These are phyloP conservation scores for Nothophoma quercina DNA, from an alignment of 2,329 filamentous ascomycete species.

Conservation along the genomic window DNA sequence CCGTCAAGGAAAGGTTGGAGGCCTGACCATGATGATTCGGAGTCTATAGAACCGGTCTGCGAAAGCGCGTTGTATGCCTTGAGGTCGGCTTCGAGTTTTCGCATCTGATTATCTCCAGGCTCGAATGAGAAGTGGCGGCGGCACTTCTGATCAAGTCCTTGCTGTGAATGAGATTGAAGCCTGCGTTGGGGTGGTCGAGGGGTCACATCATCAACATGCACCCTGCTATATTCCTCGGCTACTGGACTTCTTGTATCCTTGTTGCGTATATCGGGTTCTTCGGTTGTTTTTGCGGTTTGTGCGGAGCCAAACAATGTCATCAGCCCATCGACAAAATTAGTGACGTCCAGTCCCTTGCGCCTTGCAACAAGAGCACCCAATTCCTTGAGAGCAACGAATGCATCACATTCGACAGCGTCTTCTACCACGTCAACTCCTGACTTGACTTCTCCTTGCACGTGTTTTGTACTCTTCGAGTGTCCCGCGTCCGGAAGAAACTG, in stretches of 20 bases:
- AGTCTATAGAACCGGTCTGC: conserved; percentile 14
- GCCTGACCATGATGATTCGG: conserved; percentile 1
- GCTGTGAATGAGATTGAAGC: conserved; percentile 29
- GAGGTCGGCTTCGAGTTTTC: conserved; percentile 25
- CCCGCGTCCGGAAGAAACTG: conserved; percentile 19
- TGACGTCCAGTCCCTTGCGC: conserved; percentile 44
- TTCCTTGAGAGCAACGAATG: conserved; percentile 43
- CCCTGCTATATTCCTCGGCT: not conserved
- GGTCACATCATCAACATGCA: not conserved
- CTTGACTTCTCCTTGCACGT: conserved; percentile 39
- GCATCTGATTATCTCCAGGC: conserved; percentile 50
- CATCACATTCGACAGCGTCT: conserved; percentile 36
- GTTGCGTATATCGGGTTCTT: not conserved
- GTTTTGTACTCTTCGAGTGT: conserved; percentile 44
- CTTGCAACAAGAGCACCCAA: conserved; percentile 46
- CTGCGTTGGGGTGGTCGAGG: conserved; percentile 13
- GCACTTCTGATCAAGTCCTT: conserved; percentile 26
- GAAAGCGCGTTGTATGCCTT: conserved; percentile 12
- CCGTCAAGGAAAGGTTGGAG: conserved; percentile 1
- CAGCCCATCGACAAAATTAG: conserved; percentile 44
- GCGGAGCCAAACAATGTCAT: conserved; percentile 38
- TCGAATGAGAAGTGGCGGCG: conserved; percentile 55
- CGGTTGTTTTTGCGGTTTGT: not conserved
- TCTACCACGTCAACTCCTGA: conserved; percentile 13
- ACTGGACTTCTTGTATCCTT: not conserved